Evolutionary conservation across 1,284 basidiomycete species (phyloP).

Genomic region (Moesziomyces parantarcticus): DNA sequence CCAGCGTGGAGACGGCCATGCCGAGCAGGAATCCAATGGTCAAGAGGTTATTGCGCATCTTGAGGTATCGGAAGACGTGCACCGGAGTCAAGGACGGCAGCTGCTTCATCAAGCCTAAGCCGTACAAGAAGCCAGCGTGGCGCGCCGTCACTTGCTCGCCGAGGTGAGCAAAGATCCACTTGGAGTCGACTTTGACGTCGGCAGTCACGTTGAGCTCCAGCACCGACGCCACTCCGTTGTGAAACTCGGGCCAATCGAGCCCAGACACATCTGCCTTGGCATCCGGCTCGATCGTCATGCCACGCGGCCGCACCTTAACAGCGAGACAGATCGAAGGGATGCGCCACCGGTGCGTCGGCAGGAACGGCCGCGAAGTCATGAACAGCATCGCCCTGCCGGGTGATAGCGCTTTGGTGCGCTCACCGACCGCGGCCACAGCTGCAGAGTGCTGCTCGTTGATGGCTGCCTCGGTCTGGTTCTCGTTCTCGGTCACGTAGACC

Average conservation of each 20-base stretch:
- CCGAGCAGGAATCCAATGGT: conserved; percentile 93
- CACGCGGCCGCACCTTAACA: conserved; percentile 53
- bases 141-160: conserved; percentile 75
- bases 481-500: conserved; percentile 41
- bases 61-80: conserved; percentile 84
- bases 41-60: conserved; percentile 92
- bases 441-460: conserved; percentile 45
- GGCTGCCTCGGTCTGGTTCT: conserved; percentile 47
- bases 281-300: conserved; percentile 37
- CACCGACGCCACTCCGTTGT: conserved; percentile 93
- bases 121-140: conserved; percentile 95
- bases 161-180: conserved; percentile 65
- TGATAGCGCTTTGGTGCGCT: conserved; percentile 60
- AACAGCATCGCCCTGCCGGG: conserved; percentile 63
- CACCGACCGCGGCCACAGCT: conserved; percentile 34
- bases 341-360: conserved; percentile 55
- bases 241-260: conserved; percentile 92
- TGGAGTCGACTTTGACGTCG: conserved; percentile 72
- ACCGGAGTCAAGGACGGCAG: conserved; percentile 86
- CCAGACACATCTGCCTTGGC: conserved; percentile 45
- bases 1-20: conserved; percentile 88
- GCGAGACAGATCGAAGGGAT: conserved; percentile 54
- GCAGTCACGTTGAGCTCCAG: conserved; percentile 75
- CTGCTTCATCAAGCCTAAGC: conserved; percentile 90
- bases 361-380: conserved; percentile 54